Conservation (phyloP, 1,139 yeast genomes). For the Waltiozyma solani region DNA sequence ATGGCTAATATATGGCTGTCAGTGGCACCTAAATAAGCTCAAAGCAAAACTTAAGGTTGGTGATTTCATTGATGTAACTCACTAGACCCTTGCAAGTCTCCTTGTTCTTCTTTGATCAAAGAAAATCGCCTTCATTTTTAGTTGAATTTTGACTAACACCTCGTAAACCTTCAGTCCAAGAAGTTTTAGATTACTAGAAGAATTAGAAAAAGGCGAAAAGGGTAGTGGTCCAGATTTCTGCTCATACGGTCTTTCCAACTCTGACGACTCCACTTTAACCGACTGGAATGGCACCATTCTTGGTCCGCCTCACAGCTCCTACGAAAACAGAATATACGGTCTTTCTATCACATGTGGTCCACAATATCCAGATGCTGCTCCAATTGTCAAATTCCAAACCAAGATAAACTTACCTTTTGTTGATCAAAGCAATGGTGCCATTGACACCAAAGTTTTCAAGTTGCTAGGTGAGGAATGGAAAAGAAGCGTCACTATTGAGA, state of each 20-base stretch:
- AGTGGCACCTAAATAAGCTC: no score
- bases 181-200: slow-evolving; percentile 88
- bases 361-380: slow-evolving; percentile 84
- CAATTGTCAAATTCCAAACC: slow-evolving; percentile 67
- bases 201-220: slow-evolving; percentile 95
- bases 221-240: slow-evolving; percentile 96
- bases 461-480: slow-evolving; percentile 72
- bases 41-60: no score
- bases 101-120: no score
- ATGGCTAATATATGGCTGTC: no score
- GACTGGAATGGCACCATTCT: slow-evolving; percentile 93
- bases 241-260: slow-evolving; percentile 83
- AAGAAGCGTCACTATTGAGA: slow-evolving; percentile 84
- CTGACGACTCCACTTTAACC: slow-evolving; percentile 87
- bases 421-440: slow-evolving; percentile 52
- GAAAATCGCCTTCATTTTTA: no score
- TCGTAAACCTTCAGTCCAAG: slow-evolving; percentile 52
- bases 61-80: no score
- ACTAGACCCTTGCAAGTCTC: no score
- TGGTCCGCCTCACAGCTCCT: slow-evolving; percentile 94
- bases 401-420: slow-evolving; percentile 90
- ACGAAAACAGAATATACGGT: slow-evolving; percentile 89
- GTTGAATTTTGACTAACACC: no score
- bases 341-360: slow-evolving; percentile 75
- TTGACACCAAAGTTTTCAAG: slow-evolving; percentile 50